Evolutionary conservation across 257 asterid species (phyloP).

Genomic region (Lavandula angustifolia): DNA sequence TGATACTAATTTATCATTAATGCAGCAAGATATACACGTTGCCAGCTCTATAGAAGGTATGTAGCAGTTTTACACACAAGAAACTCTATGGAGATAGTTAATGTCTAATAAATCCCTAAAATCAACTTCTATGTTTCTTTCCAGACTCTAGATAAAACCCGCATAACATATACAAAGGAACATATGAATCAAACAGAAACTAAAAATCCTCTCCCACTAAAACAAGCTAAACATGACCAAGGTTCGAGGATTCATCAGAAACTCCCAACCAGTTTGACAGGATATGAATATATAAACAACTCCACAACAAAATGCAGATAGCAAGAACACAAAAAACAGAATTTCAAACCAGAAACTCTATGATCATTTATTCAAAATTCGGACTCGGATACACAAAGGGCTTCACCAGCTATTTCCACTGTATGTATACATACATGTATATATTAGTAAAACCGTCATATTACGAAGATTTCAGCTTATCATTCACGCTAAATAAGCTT

Average conservation of each 20-base stretch:
- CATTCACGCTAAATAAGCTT: slow-evolving; percentile 42
- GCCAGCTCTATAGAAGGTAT: neutral
- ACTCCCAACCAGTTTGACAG: neutral
- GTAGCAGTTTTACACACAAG: neutral
- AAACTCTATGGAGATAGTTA: neutral
- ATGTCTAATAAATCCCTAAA: neutral
- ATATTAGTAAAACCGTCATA: slow-evolving; percentile 28
- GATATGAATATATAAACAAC: neutral
- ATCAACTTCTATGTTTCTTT: neutral
- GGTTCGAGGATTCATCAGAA: slow-evolving; percentile 7
- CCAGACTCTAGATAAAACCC: neutral
- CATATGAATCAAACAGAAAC: slow-evolving; percentile 2
- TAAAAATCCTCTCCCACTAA: neutral
- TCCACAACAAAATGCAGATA: slow-evolving; percentile 14
- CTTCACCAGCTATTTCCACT: slow-evolving; percentile 6
- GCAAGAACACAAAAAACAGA: slow-evolving; percentile 7
- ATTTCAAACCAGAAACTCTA: slow-evolving; percentile 21
- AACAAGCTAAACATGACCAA: neutral
- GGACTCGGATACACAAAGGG: slow-evolving; percentile 16
- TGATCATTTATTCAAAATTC: slow-evolving; percentile 31
- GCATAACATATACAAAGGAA: neutral
- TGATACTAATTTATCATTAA: neutral
- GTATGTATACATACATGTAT: slow-evolving; percentile 36
- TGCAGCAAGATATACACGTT: slow-evolving; percentile 9
- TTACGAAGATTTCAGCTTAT: slow-evolving; percentile 32